Evolutionary conservation across 1,284 basidiomycete species (phyloP), one percentile per base, ranked within the genome.

Genomic region (Macrocybe sp.): DNA sequence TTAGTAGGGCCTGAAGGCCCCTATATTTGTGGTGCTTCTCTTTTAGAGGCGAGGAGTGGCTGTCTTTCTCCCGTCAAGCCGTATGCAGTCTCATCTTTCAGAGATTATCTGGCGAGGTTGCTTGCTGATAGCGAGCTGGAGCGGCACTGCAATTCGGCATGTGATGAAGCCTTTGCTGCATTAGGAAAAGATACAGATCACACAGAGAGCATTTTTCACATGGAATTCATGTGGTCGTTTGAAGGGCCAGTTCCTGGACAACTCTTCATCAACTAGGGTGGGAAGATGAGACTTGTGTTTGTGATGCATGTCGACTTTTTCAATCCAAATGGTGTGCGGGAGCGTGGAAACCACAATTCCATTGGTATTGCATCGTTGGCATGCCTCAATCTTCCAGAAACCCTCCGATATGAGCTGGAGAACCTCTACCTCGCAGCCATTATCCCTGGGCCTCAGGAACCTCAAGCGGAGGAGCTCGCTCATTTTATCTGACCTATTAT

Each of bases 391-490:
- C 56, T 68, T 10, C 64, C 66, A 0, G 42, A 37, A 1, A 44
- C 59, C 14, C 37, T 64, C 0, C 44, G 54, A 0, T 63, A 65
- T 44, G 55, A 57, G 1, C 55, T 54, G 0, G 59, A 69, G 41
- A 64, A 68, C 41, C 57, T 68, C 48, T 66, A 58, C 37, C 44
- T 65, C 0, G 59, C 49, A 0, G 61, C 64, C 0, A 53, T 67
- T 7, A 59, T 66, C 2, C 58, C 62, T 11, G 61, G 65, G 0
- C 53, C 60, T 2, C 12, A 41, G 12, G 55, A 62, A 28, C 65
- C 63, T 2, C 53, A 48, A 0, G 35, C 42, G 1, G 50, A 60
- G 0, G 40, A 62, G 11, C 52, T 68, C 3, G 64, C 67, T 38
- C 49, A 56, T 31, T 64, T 58, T 37, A n/a, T 62, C 0, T 29